Evolutionary conservation across 2,329 filamentous ascomycete species (phyloP).

Genomic region (Alternaria ethzedia): DNA sequence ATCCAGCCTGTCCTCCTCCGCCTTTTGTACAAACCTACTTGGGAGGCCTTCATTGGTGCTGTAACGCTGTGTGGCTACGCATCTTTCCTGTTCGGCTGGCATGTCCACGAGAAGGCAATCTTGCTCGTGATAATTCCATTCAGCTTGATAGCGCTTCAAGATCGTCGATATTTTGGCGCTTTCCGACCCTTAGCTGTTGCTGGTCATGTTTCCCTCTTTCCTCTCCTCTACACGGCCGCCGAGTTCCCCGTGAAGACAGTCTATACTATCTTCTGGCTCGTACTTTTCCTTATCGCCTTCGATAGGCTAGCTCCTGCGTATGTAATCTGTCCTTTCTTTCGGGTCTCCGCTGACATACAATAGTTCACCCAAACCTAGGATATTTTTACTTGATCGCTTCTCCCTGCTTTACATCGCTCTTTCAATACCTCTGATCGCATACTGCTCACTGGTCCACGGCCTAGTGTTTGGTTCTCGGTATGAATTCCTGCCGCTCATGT

Average conservation of each 20-base stretch:
- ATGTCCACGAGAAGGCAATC: slow-evolving; percentile 97
- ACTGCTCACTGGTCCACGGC: slow-evolving; percentile 84
- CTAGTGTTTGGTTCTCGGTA: slow-evolving; percentile 82
- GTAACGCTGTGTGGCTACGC: slow-evolving; percentile 94
- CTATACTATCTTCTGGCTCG: slow-evolving; percentile 91
- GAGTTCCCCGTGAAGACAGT: slow-evolving; percentile 94
- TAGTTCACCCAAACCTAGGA: slow-evolving; percentile 73
- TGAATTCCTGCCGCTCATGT: slow-evolving; percentile 95
- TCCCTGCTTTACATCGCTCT: slow-evolving; percentile 87
- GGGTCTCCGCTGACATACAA: slow-evolving; percentile 18
- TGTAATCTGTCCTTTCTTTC: slow-evolving; percentile 31
- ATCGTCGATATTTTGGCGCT: slow-evolving; percentile 87
- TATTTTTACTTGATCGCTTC: slow-evolving; percentile 91
- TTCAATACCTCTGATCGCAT: slow-evolving; percentile 86
- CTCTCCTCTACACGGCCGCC: slow-evolving; percentile 85
- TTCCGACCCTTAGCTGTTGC: slow-evolving; percentile 92
- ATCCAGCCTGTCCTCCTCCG: slow-evolving; percentile 67
- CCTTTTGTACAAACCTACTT: slow-evolving; percentile 79
- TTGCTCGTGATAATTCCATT: slow-evolving; percentile 94
- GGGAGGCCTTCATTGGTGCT: slow-evolving; percentile 88
- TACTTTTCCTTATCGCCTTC: slow-evolving; percentile 84
- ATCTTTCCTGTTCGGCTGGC: slow-evolving; percentile 97
- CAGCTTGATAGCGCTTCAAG: slow-evolving; percentile 86
- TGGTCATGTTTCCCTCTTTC: slow-evolving; percentile 94
- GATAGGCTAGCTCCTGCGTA: slow-evolving; percentile 83